A percentile compares a stretch with the other conserved stretches of the same genome.
These are phyloP conservation scores for Porodaedalea pini DNA, from an alignment of 1,284 basidiomycete species.

Conservation along the genomic window DNA sequence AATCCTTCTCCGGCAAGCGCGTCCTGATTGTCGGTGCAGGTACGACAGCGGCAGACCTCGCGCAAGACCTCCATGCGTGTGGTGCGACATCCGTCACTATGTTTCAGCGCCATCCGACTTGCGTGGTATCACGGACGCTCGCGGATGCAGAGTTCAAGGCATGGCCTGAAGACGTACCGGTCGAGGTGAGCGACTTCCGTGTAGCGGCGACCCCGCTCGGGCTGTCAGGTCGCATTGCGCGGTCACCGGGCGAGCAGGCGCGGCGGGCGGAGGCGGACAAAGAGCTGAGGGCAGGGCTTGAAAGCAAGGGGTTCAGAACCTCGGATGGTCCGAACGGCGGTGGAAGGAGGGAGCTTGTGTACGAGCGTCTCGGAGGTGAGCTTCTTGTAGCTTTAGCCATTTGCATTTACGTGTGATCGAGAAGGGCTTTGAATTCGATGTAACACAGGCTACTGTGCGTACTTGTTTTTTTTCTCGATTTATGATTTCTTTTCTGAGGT, in stretches of 20 bases:
- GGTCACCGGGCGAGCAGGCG: slow-evolving; percentile 26
- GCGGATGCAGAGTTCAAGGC: slow-evolving; percentile 28
- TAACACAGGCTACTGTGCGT: slow-evolving; percentile 11
- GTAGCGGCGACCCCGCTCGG: slow-evolving; percentile 38
- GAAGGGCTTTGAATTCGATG: neutral
- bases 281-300: slow-evolving; percentile 35
- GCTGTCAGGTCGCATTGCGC: slow-evolving; percentile 35
- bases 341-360: slow-evolving; percentile 28
- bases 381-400: neutral
- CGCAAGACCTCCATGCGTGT: slow-evolving; percentile 34
- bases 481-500: neutral
- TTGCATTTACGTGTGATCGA: neutral
- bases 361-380: slow-evolving; percentile 32
- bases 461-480: neutral
- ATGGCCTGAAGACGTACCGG: slow-evolving; percentile 41
- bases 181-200: slow-evolving; percentile 44
- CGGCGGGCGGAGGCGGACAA: slow-evolving; percentile 30
- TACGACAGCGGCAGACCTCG: slow-evolving; percentile 38
- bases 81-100: slow-evolving; percentile 36
- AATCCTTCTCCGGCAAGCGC: slow-evolving; percentile 31
- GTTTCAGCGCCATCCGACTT: slow-evolving; percentile 38
- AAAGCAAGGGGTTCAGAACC: slow-evolving; percentile 37
- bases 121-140: slow-evolving; percentile 30
- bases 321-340: slow-evolving; percentile 32
- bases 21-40: slow-evolving; percentile 41